Conservation (phyloP, 169 alveolate species). For the Pseudocohnilembus persalinus region DNA sequence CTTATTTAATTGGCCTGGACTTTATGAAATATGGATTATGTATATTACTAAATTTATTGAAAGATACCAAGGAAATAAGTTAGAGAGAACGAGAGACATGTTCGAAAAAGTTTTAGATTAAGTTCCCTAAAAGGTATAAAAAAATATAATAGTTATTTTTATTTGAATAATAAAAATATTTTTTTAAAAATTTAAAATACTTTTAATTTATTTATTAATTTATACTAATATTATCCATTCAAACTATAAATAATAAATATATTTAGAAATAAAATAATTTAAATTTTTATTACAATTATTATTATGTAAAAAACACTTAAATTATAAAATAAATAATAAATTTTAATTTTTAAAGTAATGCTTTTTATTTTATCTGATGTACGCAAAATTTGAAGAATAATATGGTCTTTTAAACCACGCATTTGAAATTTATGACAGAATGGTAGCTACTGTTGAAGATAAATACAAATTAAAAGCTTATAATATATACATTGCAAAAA, state of each 20-base stretch:
- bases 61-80: conserved; percentile 84
- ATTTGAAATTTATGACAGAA: conserved; percentile 86
- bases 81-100: conserved; percentile 93
- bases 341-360: conserved; percentile 30
- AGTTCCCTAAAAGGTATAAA: conserved; percentile 52
- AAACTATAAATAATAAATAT: no score
- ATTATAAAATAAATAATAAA: background rate
- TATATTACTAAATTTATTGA: conserved; percentile 87
- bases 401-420: conserved; percentile 91
- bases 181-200: no score
- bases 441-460: conserved; percentile 76
- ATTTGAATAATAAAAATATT: no score
- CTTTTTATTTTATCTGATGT: conserved; percentile 84
- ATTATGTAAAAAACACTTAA: background rate
- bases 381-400: conserved; percentile 93
- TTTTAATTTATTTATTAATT: no score
- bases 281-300: background rate
- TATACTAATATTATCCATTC: no score
- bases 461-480: conserved; percentile 83
- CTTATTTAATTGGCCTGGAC: conserved; percentile 92
- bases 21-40: conserved; percentile 89
- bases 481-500: conserved; percentile 87
- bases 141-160: no score
- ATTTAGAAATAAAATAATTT: no score
- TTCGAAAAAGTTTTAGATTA: conserved; percentile 82